Percentiles rank a stretch among this genome's conserved stretches.
Conservation (phyloP, 2,329 filamentous ascomycete species). For the Colletotrichum siamense region DNA sequence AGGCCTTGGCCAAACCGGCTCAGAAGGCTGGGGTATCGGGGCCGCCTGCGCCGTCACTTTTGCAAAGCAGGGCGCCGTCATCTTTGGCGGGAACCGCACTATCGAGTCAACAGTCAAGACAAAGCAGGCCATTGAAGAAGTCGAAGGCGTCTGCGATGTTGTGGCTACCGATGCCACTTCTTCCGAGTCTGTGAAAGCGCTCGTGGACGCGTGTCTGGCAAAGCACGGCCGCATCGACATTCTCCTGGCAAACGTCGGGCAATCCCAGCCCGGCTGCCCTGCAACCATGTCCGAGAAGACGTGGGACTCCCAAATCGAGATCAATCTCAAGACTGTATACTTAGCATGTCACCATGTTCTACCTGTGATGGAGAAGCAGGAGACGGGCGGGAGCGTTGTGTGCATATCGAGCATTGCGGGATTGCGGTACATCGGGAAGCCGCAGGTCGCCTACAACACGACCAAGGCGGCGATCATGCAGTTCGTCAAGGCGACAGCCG, state of each 20-base stretch:
- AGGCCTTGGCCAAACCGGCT: conserved; percentile 48
- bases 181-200: conserved; percentile 52
- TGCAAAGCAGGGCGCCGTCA: conserved; percentile 50
- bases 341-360: conserved; percentile 56
- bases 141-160: conserved; percentile 40
- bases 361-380: conserved; percentile 59
- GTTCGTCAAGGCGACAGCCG: conserved; percentile 53
- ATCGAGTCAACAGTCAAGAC: conserved; percentile 44
- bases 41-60: conserved; percentile 53
- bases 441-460: conserved; percentile 59
- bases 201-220: conserved; percentile 56
- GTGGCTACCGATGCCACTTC: conserved; percentile 58
- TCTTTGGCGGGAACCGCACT: conserved; percentile 57
- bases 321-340: conserved; percentile 63
- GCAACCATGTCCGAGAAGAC: conserved; percentile 51
- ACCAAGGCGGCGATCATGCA: conserved; percentile 57
- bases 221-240: conserved; percentile 64
- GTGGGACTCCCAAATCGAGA: conserved; percentile 58
- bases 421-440: conserved; percentile 52
- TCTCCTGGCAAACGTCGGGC: conserved; percentile 65
- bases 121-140: conserved; percentile 39
- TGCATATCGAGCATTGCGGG: conserved; percentile 56
- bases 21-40: conserved; percentile 56
- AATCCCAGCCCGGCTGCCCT: conserved; percentile 57
- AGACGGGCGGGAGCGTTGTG: conserved; percentile 43